Base-by-base conservation (phyloP, 805 yeast genomes). In the Naumovozyma dairenensis region DNA sequence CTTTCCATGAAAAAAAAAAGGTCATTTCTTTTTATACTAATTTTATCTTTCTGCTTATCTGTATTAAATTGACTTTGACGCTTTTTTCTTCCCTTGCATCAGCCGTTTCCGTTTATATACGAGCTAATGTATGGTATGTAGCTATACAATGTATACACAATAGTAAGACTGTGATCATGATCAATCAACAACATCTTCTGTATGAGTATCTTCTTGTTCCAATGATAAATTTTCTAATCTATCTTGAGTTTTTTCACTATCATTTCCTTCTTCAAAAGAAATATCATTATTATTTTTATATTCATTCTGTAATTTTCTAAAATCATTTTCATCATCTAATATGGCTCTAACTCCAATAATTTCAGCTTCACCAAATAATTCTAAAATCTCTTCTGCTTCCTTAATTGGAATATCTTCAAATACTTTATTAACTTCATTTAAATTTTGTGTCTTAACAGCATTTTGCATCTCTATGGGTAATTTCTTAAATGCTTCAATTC, bases 361-460 rank as follows among this genome's bases (percentile, higher is more conserved):
- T 8, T 83, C 86, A 49, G 86, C 80, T 48, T 78, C 74, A 45
- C 84, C 80, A 50, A 89, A 77, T 32, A 74, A 55, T 40, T 77
- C 87, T 44, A 89, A 69, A 6, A 82, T 67, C 6, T 60, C 55
- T 54, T 89, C 97, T 5, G 96, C 96, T 25, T 83, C 87, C 8
- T 69, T 80, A 4, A 87, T 65, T 16, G 74, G 66, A 69, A 82
- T 69, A 6, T 66, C 63, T 2, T 79, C 89, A 55, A 89, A 83
- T 2, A 83, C 89, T 45, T 74, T 69, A 62, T 89, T 89, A 36
- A 89, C 85, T 40, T 72, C 78, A 43, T 83, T 95, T 35, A 89
- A 65, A 6, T 72, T 66, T 25, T 70, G 71, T 0, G 92, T 71
- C 49, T 67, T 65, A n/a, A 89, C 66, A 0, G 98, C 98, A 7